Percentiles rank a stretch among this genome's conserved stretches.
phyloP scores from a whole-genome alignment of 257 asterid genomes.

The Dorcoceras hygrometricum region DNA sequence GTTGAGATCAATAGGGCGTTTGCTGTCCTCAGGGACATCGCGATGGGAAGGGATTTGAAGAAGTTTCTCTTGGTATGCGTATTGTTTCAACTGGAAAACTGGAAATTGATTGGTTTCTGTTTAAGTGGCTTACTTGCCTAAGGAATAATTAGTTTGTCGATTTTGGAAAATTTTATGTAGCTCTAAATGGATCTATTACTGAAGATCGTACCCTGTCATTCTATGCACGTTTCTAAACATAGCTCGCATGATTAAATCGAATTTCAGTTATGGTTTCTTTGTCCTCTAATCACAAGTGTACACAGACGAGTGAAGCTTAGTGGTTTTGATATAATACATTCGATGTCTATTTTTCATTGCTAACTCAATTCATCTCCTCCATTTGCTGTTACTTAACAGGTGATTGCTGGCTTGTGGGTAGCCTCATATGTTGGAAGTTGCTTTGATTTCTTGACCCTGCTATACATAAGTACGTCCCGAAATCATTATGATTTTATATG shows the following conservation, averaged over 20 bases:
- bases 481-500: neutral
- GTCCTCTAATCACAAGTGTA: neutral
- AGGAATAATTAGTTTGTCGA: too few species aligned
- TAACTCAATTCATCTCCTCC: neutral
- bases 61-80: slow-evolving; percentile 61
- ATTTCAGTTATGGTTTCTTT: neutral
- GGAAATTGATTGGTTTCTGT: neutral
- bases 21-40: slow-evolving; percentile 59
- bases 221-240: neutral
- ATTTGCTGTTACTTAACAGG: slow-evolving; percentile 36
- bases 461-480: slow-evolving; percentile 52
- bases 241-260: too few species aligned
- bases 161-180: neutral
- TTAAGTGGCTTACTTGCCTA: neutral
- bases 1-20: slow-evolving; percentile 47
- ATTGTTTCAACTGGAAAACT: too few species aligned
- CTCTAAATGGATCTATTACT: neutral
- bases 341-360: neutral
- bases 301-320: neutral
- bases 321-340: too few species aligned
- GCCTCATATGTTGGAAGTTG: slow-evolving; percentile 69
- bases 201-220: neutral
- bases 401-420: slow-evolving; percentile 71
- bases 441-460: slow-evolving; percentile 73
- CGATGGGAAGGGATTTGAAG: slow-evolving; percentile 73